phyloP scores from a whole-genome alignment of 2,329 filamentous ascomycete genomes.

The Apiospora arundinis region DNA sequence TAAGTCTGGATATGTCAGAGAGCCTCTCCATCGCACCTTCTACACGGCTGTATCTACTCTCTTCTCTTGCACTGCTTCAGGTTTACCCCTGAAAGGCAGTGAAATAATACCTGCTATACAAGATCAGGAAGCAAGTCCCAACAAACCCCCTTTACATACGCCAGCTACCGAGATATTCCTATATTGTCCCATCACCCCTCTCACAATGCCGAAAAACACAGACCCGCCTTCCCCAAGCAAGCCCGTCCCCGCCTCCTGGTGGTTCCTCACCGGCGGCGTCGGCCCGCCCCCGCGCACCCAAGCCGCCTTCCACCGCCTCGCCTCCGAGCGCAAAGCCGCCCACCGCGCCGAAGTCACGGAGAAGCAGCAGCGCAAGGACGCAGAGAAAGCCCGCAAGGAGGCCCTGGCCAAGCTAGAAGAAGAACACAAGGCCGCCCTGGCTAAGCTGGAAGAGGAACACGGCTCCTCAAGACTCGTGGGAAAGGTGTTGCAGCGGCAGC shows the following conservation, averaged over 20 bases:
- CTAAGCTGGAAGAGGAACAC: not conserved
- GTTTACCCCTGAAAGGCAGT: not conserved
- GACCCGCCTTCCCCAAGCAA: constrained; percentile 8
- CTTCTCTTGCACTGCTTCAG: not conserved
- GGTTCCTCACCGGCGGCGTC: constrained; percentile 17
- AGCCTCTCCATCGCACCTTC: not conserved
- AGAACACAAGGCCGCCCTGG: not conserved
- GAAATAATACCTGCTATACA: not conserved
- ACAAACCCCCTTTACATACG: no score
- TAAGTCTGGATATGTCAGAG: not conserved
- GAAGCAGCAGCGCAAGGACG: not conserved
- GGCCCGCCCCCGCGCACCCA: not conserved
- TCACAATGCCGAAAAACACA: not conserved
- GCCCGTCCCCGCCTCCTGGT: constrained; percentile 9
- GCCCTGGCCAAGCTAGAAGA: not conserved
- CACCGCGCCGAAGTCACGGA: not conserved
- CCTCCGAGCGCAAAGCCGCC: not conserved
- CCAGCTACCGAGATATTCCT: not conserved
- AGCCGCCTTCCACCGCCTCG: not conserved
- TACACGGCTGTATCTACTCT: not conserved
- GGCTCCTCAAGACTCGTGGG: not conserved
- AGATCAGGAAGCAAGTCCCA: not conserved
- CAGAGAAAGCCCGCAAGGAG: not conserved
- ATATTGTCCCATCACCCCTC: not conserved
- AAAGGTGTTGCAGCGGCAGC: not conserved